These are phyloP conservation scores for Nemania serpens DNA, from an alignment of 2,329 filamentous ascomycete genomes.

Conservation along the genomic window DNA sequence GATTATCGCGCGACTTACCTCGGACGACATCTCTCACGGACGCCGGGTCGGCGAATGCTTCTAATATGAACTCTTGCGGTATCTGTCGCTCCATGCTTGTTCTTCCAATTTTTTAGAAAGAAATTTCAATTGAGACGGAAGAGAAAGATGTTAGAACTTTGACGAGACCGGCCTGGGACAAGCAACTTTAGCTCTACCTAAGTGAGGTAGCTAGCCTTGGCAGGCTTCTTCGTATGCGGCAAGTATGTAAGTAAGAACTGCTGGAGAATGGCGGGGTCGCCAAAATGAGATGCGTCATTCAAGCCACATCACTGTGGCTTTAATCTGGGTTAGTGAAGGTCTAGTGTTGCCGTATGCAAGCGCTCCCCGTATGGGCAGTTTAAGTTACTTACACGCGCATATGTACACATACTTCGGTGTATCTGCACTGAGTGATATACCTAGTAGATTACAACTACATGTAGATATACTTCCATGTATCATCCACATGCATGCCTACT, in stretches of 20 bases:
- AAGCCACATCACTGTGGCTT: conserved; percentile 31
- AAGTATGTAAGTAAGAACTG: conserved; percentile 1
- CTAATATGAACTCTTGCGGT: conserved; percentile 88
- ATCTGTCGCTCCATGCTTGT: conserved; percentile 54
- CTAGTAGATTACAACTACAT: too few species aligned
- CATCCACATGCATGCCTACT: too few species aligned
- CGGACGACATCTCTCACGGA: conserved; percentile 92
- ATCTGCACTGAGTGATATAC: too few species aligned
- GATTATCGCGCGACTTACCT: conserved; percentile 58
- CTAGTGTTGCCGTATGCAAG: neutral
- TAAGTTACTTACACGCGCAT: too few species aligned
- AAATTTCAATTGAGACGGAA: neutral
- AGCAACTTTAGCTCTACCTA: too few species aligned
- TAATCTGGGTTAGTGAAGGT: too few species aligned
- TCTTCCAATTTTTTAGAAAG: neutral
- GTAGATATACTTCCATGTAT: too few species aligned
- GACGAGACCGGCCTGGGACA: too few species aligned
- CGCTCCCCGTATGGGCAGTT: too few species aligned
- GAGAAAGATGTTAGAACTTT: too few species aligned
- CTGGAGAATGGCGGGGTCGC: conserved; percentile 28
- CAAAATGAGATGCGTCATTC: conserved; percentile 31
- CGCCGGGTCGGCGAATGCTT: conserved; percentile 88
- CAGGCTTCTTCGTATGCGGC: conserved; percentile 1
- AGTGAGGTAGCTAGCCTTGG: conserved; percentile 7
- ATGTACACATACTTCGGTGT: too few species aligned